Conservation (phyloP, 495 filamentous ascomycete species). For the Aspergillus affinis region DNA sequence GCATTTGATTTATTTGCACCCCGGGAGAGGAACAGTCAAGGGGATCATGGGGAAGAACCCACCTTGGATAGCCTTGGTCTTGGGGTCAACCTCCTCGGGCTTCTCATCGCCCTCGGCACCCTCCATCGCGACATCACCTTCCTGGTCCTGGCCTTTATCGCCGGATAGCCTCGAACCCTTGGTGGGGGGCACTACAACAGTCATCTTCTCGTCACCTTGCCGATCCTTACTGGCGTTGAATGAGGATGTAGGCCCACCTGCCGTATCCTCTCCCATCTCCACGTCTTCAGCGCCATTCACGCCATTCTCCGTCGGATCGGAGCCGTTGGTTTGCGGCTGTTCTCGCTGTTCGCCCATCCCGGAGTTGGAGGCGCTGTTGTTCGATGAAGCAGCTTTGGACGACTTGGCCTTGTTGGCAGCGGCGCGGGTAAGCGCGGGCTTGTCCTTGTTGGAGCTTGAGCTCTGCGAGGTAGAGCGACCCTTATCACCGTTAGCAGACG, state of each 20-base stretch:
- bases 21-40: neutral
- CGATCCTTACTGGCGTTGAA: constrained; percentile 61
- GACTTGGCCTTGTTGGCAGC: constrained; percentile 52
- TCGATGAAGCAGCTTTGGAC: constrained; percentile 51
- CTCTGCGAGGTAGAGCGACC: constrained; percentile 50
- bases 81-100: constrained; percentile 57
- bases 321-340: constrained; percentile 70
- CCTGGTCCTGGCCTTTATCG: constrained; percentile 56
- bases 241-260: constrained; percentile 55
- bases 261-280: constrained; percentile 78
- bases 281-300: constrained; percentile 75
- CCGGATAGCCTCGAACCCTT: constrained; percentile 67
- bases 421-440: constrained; percentile 44
- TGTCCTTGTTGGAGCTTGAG: constrained; percentile 49
- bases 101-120: constrained; percentile 55
- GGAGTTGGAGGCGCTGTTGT: constrained; percentile 38
- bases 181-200: constrained; percentile 78
- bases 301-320: constrained; percentile 71
- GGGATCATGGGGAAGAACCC: constrained; percentile 18
- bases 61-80: constrained; percentile 67
- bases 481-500: constrained; percentile 59
- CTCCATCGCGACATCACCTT: constrained; percentile 76
- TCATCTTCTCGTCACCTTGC: constrained; percentile 82
- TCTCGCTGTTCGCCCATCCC: constrained; percentile 54
- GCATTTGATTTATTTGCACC: neutral